Evolutionary conservation across 108 stramenopile genomes (phyloP), one percentile per base, ranked within the genome.

Genomic region (Skeletonema potamos): DNA sequence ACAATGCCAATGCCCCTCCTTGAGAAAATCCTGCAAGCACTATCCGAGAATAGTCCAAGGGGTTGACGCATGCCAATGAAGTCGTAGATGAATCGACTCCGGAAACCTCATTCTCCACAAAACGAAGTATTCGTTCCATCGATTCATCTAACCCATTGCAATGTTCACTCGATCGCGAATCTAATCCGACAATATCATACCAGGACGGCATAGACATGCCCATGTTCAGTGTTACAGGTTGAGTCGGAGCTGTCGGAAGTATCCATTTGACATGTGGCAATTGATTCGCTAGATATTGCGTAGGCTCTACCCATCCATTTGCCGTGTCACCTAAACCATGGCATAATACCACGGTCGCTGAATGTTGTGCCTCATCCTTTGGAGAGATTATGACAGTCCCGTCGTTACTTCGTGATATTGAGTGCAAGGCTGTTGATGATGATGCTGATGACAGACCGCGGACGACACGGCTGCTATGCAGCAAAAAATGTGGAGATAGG

Each of bases 271-370:
- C 62, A 59, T 83, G 65, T 26, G 85, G 87, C 44, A 85, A 57
- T 57, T 72, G 27, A 24, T 29, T 68, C 2, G 78, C 66, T 17
- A 79, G 57, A 55, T 74, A 74, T 62, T 79, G 66, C 44, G 64
- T 64, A 6, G 82, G 82, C 54, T 89, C 88, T 3, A 65, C 34
- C 62, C 84, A 85, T 33, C 88, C 88, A 29, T 76, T 74, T 1
- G 88, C 77, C 27, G 74, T 83, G 41, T 89, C 88, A 1, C 88
- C 88, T 22, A 89, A 66, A 11, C 88, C 88, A 70, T 89, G 88
- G 72, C 84, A 84, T 51, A 89, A 27, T 6, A 89, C 56, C 12
- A 88, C 77, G 17, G 64, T 74, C 54, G 77, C 83, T 33, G 74
- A 76, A 27, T 75, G 79, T 4, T 41, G 22, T 32, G 72, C 29